Percentiles rank a stretch among this genome's conserved stretches.
phyloP scores from a whole-genome alignment of 2,329 filamentous ascomycete genomes.

The Talaromyces sp. region DNA sequence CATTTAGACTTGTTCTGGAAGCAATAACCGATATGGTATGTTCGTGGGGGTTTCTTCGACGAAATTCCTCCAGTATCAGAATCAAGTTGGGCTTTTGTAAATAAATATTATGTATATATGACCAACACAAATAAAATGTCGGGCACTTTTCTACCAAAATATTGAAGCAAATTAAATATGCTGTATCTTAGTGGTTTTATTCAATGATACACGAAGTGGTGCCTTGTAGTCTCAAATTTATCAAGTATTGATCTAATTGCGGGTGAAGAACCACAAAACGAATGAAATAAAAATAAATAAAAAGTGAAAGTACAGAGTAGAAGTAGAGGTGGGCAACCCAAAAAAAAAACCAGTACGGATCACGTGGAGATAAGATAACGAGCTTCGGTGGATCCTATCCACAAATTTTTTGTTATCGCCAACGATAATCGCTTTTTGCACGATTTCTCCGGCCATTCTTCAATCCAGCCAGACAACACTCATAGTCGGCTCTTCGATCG shows the following conservation, averaged over 20 bases:
- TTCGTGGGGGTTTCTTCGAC: neutral
- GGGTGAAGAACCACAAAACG: too few species aligned
- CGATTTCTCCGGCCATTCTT: neutral
- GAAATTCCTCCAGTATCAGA: neutral
- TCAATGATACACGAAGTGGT: neutral
- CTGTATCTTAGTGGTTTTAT: too few species aligned
- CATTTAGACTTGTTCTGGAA: neutral
- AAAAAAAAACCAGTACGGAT: neutral
- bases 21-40: neutral
- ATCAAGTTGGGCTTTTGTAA: neutral
- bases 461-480: neutral
- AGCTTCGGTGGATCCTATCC: conserved; percentile 9
- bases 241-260: too few species aligned
- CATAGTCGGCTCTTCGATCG: neutral
- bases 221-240: too few species aligned
- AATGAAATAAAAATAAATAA: too few species aligned
- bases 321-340: too few species aligned
- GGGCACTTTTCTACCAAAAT: neutral
- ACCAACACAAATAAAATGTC: neutral
- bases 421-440: neutral
- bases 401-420: conserved; percentile 13
- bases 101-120: neutral
- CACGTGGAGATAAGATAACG: conserved; percentile 13
- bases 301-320: too few species aligned
- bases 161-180: neutral